A percentile compares a stretch with the other conserved stretches of the same genome.
Conservation (phyloP, 2,329 filamentous ascomycete species). For the Emericellopsis cladophorae region DNA sequence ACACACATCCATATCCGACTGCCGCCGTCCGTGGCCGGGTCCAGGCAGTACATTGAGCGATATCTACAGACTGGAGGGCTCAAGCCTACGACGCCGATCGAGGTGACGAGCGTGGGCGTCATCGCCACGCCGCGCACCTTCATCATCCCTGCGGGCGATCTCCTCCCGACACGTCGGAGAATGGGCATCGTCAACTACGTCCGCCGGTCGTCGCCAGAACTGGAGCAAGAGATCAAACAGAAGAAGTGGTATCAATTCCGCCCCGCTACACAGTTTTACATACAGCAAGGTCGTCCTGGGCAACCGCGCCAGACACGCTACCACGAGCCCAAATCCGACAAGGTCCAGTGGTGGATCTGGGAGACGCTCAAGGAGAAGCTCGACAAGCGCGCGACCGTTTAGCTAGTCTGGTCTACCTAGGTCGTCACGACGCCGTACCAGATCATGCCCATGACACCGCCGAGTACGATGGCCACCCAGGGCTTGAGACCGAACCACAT, state of each 20-base stretch:
- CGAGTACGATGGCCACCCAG: constrained; percentile 15
- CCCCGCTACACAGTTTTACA: constrained; percentile 23
- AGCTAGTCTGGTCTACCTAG: not conserved
- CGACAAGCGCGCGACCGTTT: not conserved
- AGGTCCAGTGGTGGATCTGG: constrained; percentile 27
- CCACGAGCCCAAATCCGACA: constrained; percentile 13
- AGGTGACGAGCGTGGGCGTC: constrained; percentile 41
- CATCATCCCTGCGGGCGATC: constrained; percentile 23
- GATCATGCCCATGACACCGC: constrained; percentile 15
- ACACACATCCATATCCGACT: constrained; percentile 58
- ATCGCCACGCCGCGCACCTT: constrained; percentile 41
- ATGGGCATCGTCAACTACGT: constrained; percentile 27
- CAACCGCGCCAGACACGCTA: constrained; percentile 9
- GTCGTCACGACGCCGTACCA: constrained; percentile 10
- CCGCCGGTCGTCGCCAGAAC: constrained; percentile 6
- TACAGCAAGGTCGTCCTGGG: constrained; percentile 15
- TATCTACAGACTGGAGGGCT: constrained; percentile 25
- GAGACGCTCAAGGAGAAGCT: constrained; percentile 18
- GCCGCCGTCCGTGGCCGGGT: constrained; percentile 51
- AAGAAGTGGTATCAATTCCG: constrained; percentile 26
- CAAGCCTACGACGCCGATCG: constrained; percentile 31
- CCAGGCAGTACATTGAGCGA: constrained; percentile 39
- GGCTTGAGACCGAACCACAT: constrained; percentile 15
- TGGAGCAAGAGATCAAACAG: constrained; percentile 14
- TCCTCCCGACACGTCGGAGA: constrained; percentile 16